phyloP scores from a whole-genome alignment of 2,329 filamentous ascomycete genomes.

The Purpureocillium lavendulum region DNA sequence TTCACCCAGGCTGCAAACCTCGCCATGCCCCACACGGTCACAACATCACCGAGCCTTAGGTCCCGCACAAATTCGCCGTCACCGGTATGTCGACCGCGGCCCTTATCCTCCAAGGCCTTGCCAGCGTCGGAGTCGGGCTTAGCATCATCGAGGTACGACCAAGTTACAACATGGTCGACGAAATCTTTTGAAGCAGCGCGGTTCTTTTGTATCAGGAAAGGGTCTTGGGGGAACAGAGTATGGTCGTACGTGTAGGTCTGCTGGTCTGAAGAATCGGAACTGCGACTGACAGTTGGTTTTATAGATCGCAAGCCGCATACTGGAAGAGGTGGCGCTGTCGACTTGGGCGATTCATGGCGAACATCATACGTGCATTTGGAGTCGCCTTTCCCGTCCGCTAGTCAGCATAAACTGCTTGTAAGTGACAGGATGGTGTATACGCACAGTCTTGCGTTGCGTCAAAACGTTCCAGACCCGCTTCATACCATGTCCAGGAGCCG shows the following conservation, averaged over 20 bases:
- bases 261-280: constrained; percentile 7
- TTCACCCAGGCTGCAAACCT: constrained; percentile 49
- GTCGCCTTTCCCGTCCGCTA: constrained; percentile 14
- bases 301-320: constrained; percentile 28
- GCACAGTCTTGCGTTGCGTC: constrained; percentile 25
- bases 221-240: constrained; percentile 21
- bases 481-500: constrained; percentile 54
- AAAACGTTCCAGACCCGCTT: constrained; percentile 50
- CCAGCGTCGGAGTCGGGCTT: constrained; percentile 32
- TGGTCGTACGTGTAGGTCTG: constrained; percentile 28
- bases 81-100: constrained; percentile 41
- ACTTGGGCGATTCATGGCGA: constrained; percentile 13
- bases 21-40: constrained; percentile 54
- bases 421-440: neutral
- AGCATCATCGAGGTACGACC: constrained; percentile 42
- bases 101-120: constrained; percentile 27
- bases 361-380: constrained; percentile 19
- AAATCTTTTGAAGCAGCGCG: constrained; percentile 22
- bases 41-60: constrained; percentile 49
- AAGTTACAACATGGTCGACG: constrained; percentile 39
- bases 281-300: constrained; percentile 18
- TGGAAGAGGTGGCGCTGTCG: constrained; percentile 15
- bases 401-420: neutral
- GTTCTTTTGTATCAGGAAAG: constrained; percentile 41
- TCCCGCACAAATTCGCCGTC: constrained; percentile 47